Base-by-base conservation (phyloP, 2,329 filamentous ascomycete genomes). In the Beauveria sp. region DNA sequence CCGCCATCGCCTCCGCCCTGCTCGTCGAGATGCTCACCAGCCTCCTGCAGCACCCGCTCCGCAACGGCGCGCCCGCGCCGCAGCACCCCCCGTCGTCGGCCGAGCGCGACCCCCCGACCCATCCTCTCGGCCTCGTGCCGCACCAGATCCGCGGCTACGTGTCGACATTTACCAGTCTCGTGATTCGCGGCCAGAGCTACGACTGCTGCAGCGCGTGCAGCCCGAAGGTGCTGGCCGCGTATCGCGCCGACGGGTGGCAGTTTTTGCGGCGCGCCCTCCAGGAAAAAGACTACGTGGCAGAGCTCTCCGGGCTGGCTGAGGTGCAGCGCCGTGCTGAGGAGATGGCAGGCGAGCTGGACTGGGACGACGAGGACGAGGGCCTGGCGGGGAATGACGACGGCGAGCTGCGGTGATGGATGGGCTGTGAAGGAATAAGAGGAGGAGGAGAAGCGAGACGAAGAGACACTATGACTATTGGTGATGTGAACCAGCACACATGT, bases 11-110 rank as follows among this genome's bases (percentile, higher is more conserved):
- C 8, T 97, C 94, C 2, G 91, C 91, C 2, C 81, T 96, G 40
- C 82, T 97, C 6, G 93, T 97, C 53, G 94, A 99, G 73, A 81
- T 97, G 5, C 82, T 99, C 30, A 87, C 92, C 10, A 96, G 90
- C 62, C 77, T 97, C 41, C 79, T 97, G 10, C 94, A 99, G 70
- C 93, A 96, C 70, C 92, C 92, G 0, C 77, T 88, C 8, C 82
- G 85, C n/a, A 78, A 84, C 22, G 77, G 82, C 54, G 85, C 85
- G 0, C 81, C 82, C 5, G 84, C 84, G n/a, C 84, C 84, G 0
- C 71, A 76, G 55, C 70, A 72, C 3, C 70, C 73, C 3, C 69
- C 73, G 1, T 73, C 76, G 9, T 65, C 70, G 55, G 46, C 55
- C 9, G 81, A 84, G 59, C 78, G 82, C 50, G 81, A 86, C 61